Conservation (phyloP, 2,329 filamentous ascomycete genomes). For the Metarhizium brunneum region DNA sequence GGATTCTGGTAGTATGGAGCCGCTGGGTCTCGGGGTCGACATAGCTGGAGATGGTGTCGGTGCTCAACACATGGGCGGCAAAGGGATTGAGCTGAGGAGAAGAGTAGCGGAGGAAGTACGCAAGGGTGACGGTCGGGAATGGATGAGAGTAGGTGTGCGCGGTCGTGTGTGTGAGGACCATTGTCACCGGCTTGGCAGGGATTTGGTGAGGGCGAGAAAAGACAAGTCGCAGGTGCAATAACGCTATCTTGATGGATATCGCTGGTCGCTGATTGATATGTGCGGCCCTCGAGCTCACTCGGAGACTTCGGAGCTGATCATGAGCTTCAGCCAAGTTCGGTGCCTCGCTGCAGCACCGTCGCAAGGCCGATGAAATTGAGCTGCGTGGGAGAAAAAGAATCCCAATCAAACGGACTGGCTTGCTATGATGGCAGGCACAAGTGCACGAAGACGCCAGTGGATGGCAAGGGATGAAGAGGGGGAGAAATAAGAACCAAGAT, state of each 20-base stretch:
- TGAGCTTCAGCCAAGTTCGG: constrained; percentile 10
- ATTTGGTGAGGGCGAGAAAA: not conserved
- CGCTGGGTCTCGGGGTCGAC: constrained; percentile 67
- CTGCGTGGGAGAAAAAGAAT: not conserved
- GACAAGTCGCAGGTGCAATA: not conserved
- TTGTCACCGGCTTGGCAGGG: constrained; percentile 23
- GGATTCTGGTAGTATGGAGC: constrained; percentile 68
- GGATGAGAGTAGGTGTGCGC: constrained; percentile 70
- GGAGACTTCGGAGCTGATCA: constrained; percentile 13
- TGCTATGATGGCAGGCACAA: constrained; percentile 1
- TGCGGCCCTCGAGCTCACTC: constrained; percentile 13
- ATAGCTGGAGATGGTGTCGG: constrained; percentile 68
- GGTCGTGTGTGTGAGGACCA: constrained; percentile 56
- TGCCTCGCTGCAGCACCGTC: constrained; percentile 4
- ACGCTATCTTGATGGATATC: constrained; percentile 8
- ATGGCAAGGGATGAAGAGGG: not conserved
- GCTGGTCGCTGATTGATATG: constrained; percentile 1
- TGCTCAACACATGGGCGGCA: constrained; percentile 71
- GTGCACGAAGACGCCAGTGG: constrained; percentile 1
- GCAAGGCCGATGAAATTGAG: not conserved
- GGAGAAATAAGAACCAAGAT: not conserved
- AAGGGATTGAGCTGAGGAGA: constrained; percentile 64
- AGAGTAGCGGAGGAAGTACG: constrained; percentile 83
- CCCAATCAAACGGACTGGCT: constrained; percentile 5
- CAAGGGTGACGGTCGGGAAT: constrained; percentile 77